Percentiles rank a stretch among this genome's conserved stretches.
Evolutionary conservation across 1,139 yeast genomes (phyloP).

Genomic region (Suhomyces bokatorum): DNA sequence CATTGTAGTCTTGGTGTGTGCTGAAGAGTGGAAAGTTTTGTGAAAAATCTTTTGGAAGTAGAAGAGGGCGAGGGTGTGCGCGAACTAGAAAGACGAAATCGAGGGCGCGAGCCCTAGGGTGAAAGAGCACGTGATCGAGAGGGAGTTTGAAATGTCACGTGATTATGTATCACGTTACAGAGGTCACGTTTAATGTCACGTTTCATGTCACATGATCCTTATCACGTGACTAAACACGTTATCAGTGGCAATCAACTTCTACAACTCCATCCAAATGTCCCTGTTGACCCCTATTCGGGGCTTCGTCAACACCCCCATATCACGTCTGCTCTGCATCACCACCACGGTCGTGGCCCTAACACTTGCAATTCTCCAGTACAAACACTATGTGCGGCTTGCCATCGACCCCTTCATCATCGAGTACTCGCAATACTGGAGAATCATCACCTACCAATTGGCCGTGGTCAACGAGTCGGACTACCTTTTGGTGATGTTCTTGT

Average conservation of each 20-base stretch:
- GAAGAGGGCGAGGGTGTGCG: constrained; percentile 9
- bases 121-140: background rate
- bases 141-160: too few relatives aligned
- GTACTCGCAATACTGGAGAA: constrained; percentile 71
- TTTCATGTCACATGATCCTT: too few relatives aligned
- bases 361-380: constrained; percentile 56
- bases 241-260: background rate
- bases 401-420: constrained; percentile 60
- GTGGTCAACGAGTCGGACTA: constrained; percentile 70
- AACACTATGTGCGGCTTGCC: constrained; percentile 53
- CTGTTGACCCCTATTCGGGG: constrained; percentile 47
- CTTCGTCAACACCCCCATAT: constrained; percentile 59
- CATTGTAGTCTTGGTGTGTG: constrained; percentile 48
- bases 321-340: constrained; percentile 44
- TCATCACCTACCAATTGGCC: constrained; percentile 54
- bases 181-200: too few relatives aligned
- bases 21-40: constrained; percentile 7
- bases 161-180: too few relatives aligned
- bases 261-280: constrained; percentile 10
- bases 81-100: background rate
- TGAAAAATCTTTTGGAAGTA: constrained; percentile 10
- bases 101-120: constrained; percentile 10
- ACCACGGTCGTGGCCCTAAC: constrained; percentile 49
- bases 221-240: constrained; percentile 1
- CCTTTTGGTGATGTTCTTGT: constrained; percentile 48